phyloP scores from a whole-genome alignment of 2,329 filamentous ascomycete species.

The Bipolaris victoriae region DNA sequence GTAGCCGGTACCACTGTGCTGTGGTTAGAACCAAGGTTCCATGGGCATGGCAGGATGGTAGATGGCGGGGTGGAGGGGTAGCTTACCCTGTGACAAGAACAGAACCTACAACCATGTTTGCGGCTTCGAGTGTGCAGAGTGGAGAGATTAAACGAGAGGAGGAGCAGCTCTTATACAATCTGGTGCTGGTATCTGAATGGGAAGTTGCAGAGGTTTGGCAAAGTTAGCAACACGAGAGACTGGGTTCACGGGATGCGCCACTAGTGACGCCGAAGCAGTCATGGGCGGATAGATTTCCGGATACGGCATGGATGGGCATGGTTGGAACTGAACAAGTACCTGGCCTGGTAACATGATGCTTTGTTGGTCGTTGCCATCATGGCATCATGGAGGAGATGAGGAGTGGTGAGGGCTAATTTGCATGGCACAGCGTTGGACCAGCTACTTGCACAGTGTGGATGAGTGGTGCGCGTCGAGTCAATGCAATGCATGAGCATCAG shows the following conservation, averaged over 20 bases:
- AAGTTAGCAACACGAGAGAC: conserved; percentile 22
- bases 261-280: conserved; percentile 14
- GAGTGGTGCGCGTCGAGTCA: background rate
- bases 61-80: conserved; percentile 38
- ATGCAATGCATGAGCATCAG: background rate
- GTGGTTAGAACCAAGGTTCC: conserved; percentile 14
- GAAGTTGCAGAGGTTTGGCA: conserved; percentile 28
- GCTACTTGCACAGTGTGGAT: background rate
- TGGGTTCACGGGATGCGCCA: conserved; percentile 19
- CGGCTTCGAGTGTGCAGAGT: background rate
- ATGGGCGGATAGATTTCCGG: conserved; percentile 27
- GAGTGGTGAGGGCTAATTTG: background rate
- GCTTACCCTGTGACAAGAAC: conserved; percentile 89
- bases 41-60: conserved; percentile 6
- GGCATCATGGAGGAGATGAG: background rate
- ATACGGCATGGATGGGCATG: conserved; percentile 13
- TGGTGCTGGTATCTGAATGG: conserved; percentile 9
- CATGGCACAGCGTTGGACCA: background rate
- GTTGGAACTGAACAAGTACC: background rate
- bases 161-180: conserved; percentile 3
- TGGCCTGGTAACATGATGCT: too few relatives aligned
- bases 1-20: conserved; percentile 88
- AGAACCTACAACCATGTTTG: conserved; percentile 77
- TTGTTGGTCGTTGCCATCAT: background rate
- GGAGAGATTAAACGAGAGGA: background rate